phyloP scores from a whole-genome alignment of 2,329 filamentous ascomycete species.

The Cercospora brassicicola region DNA sequence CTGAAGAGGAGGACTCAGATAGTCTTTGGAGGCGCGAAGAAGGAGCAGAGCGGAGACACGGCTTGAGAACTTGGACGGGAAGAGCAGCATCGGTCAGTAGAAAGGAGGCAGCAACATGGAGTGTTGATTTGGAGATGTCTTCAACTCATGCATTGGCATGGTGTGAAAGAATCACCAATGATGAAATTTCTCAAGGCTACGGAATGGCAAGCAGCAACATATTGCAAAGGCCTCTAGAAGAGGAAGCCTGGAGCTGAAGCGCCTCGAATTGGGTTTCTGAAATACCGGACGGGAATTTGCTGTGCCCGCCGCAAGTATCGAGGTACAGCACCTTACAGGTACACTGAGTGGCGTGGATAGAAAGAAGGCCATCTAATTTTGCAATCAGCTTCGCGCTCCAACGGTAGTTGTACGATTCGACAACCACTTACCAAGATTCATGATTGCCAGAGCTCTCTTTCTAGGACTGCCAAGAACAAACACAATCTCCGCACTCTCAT shows the following conservation, averaged over 20 bases:
- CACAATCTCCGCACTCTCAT: background rate
- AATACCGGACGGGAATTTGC: background rate
- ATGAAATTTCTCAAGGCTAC: background rate
- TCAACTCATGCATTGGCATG: background rate
- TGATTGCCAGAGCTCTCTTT: background rate
- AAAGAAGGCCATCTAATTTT: background rate
- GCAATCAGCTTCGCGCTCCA: background rate
- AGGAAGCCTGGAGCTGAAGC: background rate
- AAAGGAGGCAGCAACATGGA: background rate
- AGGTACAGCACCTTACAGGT: background rate
- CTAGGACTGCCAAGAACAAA: background rate
- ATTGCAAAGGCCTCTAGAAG: background rate
- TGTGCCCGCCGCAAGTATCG: background rate
- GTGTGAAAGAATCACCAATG: background rate
- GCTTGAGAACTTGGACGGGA: background rate
- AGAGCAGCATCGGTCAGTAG: background rate
- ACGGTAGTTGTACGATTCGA: background rate
- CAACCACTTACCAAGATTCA: background rate
- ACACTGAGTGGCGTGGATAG: background rate
- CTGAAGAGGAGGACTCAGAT: conserved; percentile 43
- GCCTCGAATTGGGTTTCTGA: background rate
- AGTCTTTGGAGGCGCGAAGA: conserved; percentile 24
- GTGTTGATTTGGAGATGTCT: background rate
- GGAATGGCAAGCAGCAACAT: background rate
- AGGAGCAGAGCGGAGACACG: background rate